Base-by-base conservation (phyloP, 108 stramenopile species). In the Skeletonema potamos region DNA sequence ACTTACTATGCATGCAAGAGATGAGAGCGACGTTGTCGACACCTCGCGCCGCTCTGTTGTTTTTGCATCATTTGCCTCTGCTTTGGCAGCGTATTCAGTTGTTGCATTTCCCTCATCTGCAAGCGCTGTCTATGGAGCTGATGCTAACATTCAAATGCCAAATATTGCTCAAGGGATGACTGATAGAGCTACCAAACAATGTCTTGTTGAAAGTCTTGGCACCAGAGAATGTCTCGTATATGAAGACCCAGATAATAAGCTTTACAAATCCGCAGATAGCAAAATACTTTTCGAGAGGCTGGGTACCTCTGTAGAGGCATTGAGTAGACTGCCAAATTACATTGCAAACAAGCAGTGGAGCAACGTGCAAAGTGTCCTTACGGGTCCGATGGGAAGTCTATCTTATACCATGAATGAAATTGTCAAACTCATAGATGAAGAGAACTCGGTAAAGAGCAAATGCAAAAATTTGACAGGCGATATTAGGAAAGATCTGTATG, bases 211-310 rank as follows among this genome's bases (percentile, higher is more conserved):
- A 67, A 67, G 51, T 22, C 75, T 91, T 39, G 89, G 89, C 18
- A 91, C 76, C 58, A 68, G 89, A 69, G 83, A 88, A 55, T 91
- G 89, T 75, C 55, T 91, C 12, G 87, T 88, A 0, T 91, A 91
- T 57, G 51, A 71, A 13, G 89, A 91, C 51, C 77, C 81, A n/a
- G 84, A 84, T 18, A 88, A 86, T 9, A 66, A 85, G 56, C 55
- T 91, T 24, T 91, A 91, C 63, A 82, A 91, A 62, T 83, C 83
- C 15, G 72, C 71, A 4, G 85, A 91, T 32, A 58, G 27, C 20
- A 56, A 64, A 36, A 39, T 82, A 27, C 68, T 87, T 54, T 44
- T 87, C 30, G 72, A 85, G 27, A 79, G 87, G 46, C 60, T 87
- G 13, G 84, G 73, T 63, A 63, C 26, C 13, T 66, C 76, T 10